Evolutionary conservation across 345 rosid genomes (phyloP).

Genomic region (Citrus australasica): DNA sequence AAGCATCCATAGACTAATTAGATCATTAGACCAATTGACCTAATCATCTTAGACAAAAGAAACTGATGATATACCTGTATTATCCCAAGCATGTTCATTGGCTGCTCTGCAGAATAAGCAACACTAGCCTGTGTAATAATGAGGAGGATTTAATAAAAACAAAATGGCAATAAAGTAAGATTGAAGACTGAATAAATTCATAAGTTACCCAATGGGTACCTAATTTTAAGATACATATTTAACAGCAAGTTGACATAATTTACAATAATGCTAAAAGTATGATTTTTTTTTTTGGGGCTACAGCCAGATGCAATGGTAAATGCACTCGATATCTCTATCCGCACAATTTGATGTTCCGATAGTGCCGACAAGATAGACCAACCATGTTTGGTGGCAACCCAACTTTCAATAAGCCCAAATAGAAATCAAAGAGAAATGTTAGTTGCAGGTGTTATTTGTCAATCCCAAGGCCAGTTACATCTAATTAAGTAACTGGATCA

Average conservation of each 20-base stretch:
- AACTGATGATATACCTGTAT: conserved; percentile 59
- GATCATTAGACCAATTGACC: conserved; percentile 1
- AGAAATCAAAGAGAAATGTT: neutral
- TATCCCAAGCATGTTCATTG: conserved; percentile 75
- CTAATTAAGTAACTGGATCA: neutral
- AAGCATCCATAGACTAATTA: conserved; percentile 22
- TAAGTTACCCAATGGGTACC: neutral
- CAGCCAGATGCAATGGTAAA: neutral
- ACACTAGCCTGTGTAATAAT: conserved; percentile 36
- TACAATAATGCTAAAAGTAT: neutral
- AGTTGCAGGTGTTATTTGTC: neutral
- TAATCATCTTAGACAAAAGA: neutral
- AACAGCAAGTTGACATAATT: neutral
- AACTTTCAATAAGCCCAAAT: neutral
- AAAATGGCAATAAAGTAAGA: neutral
- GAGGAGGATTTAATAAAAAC: neutral
- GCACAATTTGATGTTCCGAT: neutral
- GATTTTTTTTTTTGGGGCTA: neutral
- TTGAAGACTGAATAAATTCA: neutral
- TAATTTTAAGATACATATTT: neutral
- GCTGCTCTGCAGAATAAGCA: conserved; percentile 37
- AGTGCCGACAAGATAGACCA: neutral
- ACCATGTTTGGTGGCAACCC: neutral
- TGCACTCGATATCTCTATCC: neutral
- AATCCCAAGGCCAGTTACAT: neutral